Base-by-base conservation (phyloP, 345 rosid species). In the Fremontodendron californicum region DNA sequence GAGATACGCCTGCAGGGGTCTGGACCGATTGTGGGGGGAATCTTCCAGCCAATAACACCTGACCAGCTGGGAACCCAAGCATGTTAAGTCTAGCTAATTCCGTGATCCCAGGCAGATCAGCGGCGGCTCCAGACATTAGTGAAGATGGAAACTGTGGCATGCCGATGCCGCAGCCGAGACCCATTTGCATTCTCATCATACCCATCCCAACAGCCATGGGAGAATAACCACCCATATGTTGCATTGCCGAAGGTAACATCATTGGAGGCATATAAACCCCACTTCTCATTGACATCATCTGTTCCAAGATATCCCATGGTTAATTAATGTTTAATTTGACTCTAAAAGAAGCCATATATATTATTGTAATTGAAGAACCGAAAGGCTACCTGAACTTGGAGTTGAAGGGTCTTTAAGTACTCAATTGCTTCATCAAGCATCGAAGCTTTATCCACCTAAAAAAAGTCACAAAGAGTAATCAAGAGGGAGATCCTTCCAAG, bases 371-470 rank as follows among this genome's bases (percentile, higher is more conserved):
- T 13, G 61, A 29, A 72, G 23, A 55, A 25, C 9, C 4, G 7
- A 9, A 27, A 5, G 2, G 1, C 3, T 86, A 94, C 98, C 97
- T 88, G 90, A n/a, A 90, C 77, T 84, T 90, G 98, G 79, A 86
- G 86, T 81, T 91, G 93, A 77, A 94, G 98, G 19, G 80, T 67
- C 79, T 87, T 88, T 78, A 90, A 65, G 80, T 90, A 88, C 65
- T 88, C 90, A 54, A 95, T 93, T 21, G 95, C 84, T 46, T 85
- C 87, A 33, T 91, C 99, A 9, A 94, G 93, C 71, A 88, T 75
- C 3, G 94, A 85, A 75, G 84, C 90, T 85, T 81, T 86, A 80
- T 93, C 94, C 86, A 76, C 82, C 93, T 66, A 42, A 21, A 21
- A 21, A 19, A 9, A 42, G 54, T 27, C 62, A 77, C 21, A 80